Conservation (phyloP, 306 rosid species). For the Gleditsia sinensis region DNA sequence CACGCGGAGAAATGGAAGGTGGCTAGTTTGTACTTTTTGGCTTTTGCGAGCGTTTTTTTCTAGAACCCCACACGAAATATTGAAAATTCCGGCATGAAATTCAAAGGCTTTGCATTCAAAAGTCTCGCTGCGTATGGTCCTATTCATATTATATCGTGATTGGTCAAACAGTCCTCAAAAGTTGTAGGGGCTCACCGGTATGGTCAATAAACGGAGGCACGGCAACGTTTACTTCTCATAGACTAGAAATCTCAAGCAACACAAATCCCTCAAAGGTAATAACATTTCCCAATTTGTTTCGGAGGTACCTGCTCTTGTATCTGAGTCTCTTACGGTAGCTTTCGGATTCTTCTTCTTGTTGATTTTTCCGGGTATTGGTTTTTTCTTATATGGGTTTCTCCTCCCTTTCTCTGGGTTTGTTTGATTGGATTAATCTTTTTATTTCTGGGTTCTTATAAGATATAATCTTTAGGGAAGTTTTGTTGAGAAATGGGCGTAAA, state of each 20-base stretch:
- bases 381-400: constrained; percentile 39
- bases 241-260: neutral
- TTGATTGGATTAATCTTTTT: neutral
- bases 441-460: too few species aligned
- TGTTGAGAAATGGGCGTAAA: neutral
- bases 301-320: neutral
- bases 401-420: constrained; percentile 3
- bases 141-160: neutral
- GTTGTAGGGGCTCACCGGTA: neutral
- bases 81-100: neutral
- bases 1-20: neutral
- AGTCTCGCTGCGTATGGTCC: neutral
- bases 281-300: neutral
- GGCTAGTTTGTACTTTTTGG: neutral
- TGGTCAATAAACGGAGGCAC: constrained; percentile 40
- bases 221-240: neutral
- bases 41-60: neutral
- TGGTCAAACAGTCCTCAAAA: constrained; percentile 24
- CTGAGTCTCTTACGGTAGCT: constrained; percentile 20
- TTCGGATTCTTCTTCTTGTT: neutral
- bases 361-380: neutral
- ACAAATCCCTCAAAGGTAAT: neutral
- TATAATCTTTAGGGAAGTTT: constrained; percentile 15
- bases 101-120: constrained; percentile 8
- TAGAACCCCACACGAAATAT: neutral